phyloP scores from a whole-genome alignment of 345 rosid genomes.

The Brassica incana region DNA sequence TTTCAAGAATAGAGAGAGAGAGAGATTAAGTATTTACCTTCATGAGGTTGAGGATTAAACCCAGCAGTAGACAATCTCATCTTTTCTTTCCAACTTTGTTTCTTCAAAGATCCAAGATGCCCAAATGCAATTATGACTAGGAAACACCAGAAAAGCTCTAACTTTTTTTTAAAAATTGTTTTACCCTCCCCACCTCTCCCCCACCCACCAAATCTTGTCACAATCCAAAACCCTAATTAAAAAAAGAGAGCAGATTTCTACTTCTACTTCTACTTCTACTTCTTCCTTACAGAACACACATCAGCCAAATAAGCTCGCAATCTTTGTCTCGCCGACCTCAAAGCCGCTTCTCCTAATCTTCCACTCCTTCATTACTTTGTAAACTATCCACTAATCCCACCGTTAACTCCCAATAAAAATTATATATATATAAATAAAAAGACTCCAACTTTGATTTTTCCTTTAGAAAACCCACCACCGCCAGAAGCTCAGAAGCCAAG shows the following conservation, averaged over 20 bases:
- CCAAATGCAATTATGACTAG: conserved; percentile 30
- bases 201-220: conserved; percentile 36
- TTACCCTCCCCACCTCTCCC: conserved; percentile 38
- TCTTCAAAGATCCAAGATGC: conserved; percentile 47
- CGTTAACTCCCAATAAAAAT: conserved; percentile 11
- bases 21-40: conserved; percentile 51
- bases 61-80: conserved; percentile 96
- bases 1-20: neutral
- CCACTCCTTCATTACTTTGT: conserved; percentile 39
- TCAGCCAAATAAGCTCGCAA: conserved; percentile 36
- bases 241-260: neutral
- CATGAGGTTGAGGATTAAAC: conserved; percentile 76
- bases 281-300: conserved; percentile 22
- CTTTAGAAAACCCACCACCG: conserved; percentile 30
- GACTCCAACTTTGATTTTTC: conserved; percentile 15
- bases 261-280: conserved; percentile 27
- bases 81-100: conserved; percentile 33
- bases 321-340: conserved; percentile 38
- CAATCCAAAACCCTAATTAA: conserved; percentile 24
- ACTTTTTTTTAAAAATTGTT: conserved; percentile 23
- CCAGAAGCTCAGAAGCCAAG: conserved; percentile 33
- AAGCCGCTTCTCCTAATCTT: conserved; percentile 33
- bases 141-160: conserved; percentile 26
- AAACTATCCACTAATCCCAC: conserved; percentile 7
- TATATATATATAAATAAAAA: neutral